These are phyloP conservation scores for Vicia sativa DNA, from an alignment of 306 rosid genomes.

Conservation along the genomic window DNA sequence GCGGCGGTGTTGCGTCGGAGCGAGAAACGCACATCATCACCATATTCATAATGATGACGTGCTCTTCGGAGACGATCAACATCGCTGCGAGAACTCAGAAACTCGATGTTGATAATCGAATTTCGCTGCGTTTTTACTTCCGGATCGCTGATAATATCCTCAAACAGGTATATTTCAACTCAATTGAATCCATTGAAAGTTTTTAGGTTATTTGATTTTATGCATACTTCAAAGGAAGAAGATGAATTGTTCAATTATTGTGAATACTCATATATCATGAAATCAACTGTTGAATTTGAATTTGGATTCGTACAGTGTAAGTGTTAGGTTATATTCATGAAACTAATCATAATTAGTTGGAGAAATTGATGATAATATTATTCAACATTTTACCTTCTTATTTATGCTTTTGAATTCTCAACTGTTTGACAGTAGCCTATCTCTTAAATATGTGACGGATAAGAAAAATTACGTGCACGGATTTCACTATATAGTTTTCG, in stretches of 20 bases:
- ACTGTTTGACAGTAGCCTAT: not conserved
- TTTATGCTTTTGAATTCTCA: conserved; percentile 8
- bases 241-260: conserved; percentile 10
- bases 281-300: no score
- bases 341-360: conserved; percentile 5
- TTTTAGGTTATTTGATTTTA: conserved; percentile 9
- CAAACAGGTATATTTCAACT: conserved; percentile 63
- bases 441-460: not conserved
- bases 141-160: conserved; percentile 87
- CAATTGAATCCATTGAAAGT: not conserved
- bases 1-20: conserved; percentile 29
- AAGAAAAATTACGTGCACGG: not conserved
- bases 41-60: conserved; percentile 49
- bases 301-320: conserved; percentile 3
- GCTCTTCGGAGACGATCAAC: conserved; percentile 70
- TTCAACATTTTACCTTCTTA: conserved; percentile 3
- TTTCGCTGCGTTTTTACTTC: conserved; percentile 74
- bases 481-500: not conserved
- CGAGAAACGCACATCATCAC: conserved; percentile 12
- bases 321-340: conserved; percentile 26
- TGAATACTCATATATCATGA: no score
- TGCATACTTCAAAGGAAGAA: not conserved
- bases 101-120: conserved; percentile 75
- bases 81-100: conserved; percentile 72
- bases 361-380: not conserved